Conservation (phyloP, 2,329 filamentous ascomycete species). For the Colletotrichum sp. region DNA sequence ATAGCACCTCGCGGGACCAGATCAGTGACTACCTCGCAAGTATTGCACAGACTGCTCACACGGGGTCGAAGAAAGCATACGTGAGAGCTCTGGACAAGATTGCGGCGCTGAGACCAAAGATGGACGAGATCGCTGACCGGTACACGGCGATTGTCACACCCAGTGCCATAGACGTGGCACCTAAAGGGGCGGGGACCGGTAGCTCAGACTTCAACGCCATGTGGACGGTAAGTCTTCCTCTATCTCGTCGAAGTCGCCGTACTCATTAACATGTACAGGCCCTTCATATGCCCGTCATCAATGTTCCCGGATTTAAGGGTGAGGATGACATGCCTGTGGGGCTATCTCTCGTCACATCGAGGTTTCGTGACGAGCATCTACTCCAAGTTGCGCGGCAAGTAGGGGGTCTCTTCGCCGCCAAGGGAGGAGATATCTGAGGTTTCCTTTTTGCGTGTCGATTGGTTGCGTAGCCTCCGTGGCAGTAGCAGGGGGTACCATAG, state of each 20-base stretch:
- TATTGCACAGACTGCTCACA: not conserved
- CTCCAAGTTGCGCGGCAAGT: conserved; percentile 43
- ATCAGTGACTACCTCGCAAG: not conserved
- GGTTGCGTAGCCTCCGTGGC: not conserved
- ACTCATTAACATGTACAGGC: conserved; percentile 22
- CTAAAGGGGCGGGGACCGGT: conserved; percentile 55
- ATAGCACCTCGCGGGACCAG: not conserved
- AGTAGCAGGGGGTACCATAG: not conserved
- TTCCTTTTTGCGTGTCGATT: not conserved
- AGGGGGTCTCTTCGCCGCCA: conserved; percentile 40
- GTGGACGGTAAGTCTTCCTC: conserved; percentile 46
- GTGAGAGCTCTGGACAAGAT: conserved; percentile 49
- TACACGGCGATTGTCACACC: conserved; percentile 65
- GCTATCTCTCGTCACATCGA: conserved; percentile 51
- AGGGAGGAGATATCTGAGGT: conserved; percentile 30
- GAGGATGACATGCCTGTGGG: conserved; percentile 51
- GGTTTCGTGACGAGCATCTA: conserved; percentile 49
- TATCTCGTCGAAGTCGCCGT: not conserved
- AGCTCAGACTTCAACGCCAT: conserved; percentile 51
- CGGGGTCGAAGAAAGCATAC: not conserved
- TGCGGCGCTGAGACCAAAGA: conserved; percentile 55
- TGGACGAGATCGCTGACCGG: conserved; percentile 54
- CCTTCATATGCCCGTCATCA: conserved; percentile 59
- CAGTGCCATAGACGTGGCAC: conserved; percentile 65
- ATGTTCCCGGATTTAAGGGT: conserved; percentile 60